Percentiles rank a stretch among this genome's conserved stretches.
phyloP scores from a whole-genome alignment of 23 red algal species.

The Gracilaria domingensis region DNA sequence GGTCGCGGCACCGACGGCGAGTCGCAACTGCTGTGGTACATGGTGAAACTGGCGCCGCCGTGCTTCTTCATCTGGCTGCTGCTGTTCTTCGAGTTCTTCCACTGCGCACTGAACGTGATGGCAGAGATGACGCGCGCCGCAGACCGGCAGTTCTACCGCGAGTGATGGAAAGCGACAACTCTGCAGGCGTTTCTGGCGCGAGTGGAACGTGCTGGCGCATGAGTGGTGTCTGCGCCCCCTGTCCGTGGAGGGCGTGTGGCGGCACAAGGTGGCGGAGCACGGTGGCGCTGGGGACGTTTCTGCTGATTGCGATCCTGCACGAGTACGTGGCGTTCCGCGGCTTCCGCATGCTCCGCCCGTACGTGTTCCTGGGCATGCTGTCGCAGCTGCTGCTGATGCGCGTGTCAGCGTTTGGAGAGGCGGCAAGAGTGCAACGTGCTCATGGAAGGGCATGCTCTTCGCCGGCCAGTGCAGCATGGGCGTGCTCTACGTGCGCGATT shows the following conservation, averaged over 20 bases:
- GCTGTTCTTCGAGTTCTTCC: slow-evolving; percentile 89
- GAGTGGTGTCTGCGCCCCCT: slow-evolving; percentile 93
- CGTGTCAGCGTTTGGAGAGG: slow-evolving; percentile 60
- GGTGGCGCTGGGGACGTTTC: slow-evolving; percentile 84
- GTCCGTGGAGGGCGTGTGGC: slow-evolving; percentile 77
- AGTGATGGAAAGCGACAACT: slow-evolving; percentile 95
- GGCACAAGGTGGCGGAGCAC: slow-evolving; percentile 57
- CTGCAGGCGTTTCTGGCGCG: slow-evolving; percentile 91
- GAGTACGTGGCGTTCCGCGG: slow-evolving; percentile 81
- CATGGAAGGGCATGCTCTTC: slow-evolving; percentile 92
- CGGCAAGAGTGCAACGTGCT: slow-evolving; percentile 80
- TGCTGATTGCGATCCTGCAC: slow-evolving; percentile 82
- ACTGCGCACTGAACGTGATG: slow-evolving; percentile 84
- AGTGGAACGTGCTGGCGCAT: slow-evolving; percentile 92
- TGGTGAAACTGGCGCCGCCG: slow-evolving; percentile 88
- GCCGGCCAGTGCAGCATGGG: slow-evolving; percentile 79
- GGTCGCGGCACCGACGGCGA: slow-evolving; percentile 44
- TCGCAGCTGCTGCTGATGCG: slow-evolving; percentile 86
- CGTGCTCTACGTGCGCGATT: slow-evolving; percentile 86
- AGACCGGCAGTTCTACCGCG: slow-evolving; percentile 92
- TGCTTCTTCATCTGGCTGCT: slow-evolving; percentile 90
- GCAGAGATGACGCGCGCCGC: slow-evolving; percentile 90
- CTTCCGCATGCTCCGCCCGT: slow-evolving; percentile 83
- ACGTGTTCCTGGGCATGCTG: slow-evolving; percentile 91
- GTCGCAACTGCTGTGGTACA: slow-evolving; percentile 61